A percentile compares a stretch with the other conserved stretches of the same genome.
phyloP scores from a whole-genome alignment of 2,329 filamentous ascomycete genomes.

The Plectosphaerella plurivora region DNA sequence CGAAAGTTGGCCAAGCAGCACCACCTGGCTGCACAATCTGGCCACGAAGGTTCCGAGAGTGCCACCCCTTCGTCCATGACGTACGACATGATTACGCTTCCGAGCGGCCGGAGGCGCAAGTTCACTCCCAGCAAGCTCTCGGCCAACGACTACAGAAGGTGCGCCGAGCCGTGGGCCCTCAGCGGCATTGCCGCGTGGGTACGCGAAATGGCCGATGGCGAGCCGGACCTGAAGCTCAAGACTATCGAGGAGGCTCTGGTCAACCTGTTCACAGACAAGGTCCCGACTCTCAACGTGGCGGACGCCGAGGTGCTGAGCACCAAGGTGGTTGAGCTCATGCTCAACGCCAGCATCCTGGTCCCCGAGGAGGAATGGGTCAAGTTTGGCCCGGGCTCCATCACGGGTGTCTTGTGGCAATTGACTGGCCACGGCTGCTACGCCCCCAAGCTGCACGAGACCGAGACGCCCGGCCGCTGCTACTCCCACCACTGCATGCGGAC shows the following conservation, averaged over 20 bases:
- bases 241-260: slow-evolving; percentile 84
- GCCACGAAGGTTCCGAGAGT: slow-evolving; percentile 54
- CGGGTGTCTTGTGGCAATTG: slow-evolving; percentile 88
- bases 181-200: slow-evolving; percentile 86
- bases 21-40: slow-evolving; percentile 27
- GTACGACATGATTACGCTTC: slow-evolving; percentile 81
- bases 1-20: slow-evolving; percentile 51
- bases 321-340: slow-evolving; percentile 75
- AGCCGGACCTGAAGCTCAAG: slow-evolving; percentile 79
- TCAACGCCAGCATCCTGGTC: slow-evolving; percentile 70
- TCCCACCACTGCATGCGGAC: slow-evolving; percentile 91
- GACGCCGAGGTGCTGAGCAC: slow-evolving; percentile 86
- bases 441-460: slow-evolving; percentile 69
- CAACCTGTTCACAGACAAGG: slow-evolving; percentile 86
- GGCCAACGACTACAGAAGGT: slow-evolving; percentile 75
- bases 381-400: slow-evolving; percentile 74
- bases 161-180: slow-evolving; percentile 86
- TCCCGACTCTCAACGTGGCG: slow-evolving; percentile 96
- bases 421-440: slow-evolving; percentile 91
- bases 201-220: slow-evolving; percentile 83
- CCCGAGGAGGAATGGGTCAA: slow-evolving; percentile 98
- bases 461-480: slow-evolving; percentile 77
- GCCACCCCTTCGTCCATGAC: slow-evolving; percentile 51
- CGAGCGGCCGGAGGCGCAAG: slow-evolving; percentile 71
- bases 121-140: slow-evolving; percentile 85